A percentile compares a stretch with the other conserved stretches of the same genome.
These are phyloP conservation scores for Digitaria exilis DNA, from an alignment of 202 grass and related monocot species.

Conservation along the genomic window DNA sequence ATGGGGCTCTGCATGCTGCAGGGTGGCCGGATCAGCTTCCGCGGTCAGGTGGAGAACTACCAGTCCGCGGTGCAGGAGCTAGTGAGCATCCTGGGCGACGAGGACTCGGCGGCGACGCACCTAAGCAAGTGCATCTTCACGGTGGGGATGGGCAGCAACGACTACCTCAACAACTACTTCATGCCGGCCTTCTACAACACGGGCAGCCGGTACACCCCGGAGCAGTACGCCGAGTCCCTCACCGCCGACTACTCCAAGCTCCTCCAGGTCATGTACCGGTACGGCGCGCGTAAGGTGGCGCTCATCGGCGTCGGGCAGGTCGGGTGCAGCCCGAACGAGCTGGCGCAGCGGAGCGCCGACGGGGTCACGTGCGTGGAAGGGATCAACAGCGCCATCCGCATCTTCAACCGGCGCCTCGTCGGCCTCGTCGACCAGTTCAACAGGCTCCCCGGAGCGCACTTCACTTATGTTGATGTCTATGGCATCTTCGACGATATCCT, in stretches of 20 bases:
- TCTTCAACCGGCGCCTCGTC: constrained; percentile 69
- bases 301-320: constrained; percentile 79
- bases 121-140: constrained; percentile 78
- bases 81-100: constrained; percentile 57
- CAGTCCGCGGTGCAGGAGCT: constrained; percentile 67
- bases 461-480: constrained; percentile 81
- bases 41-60: constrained; percentile 82
- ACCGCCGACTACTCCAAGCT: constrained; percentile 49
- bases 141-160: constrained; percentile 92
- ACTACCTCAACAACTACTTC: constrained; percentile 99
- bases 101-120: constrained; percentile 55
- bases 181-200: constrained; percentile 85
- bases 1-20: too few relatives aligned
- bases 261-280: constrained; percentile 60
- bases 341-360: constrained; percentile 70
- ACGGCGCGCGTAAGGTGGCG: constrained; percentile 81
- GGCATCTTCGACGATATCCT: constrained; percentile 77
- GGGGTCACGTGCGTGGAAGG: constrained; percentile 62
- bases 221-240: constrained; percentile 66
- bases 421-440: constrained; percentile 67
- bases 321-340: constrained; percentile 89
- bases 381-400: constrained; percentile 62
- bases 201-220: constrained; percentile 55
- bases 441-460: constrained; percentile 63
- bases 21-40: constrained; percentile 72